Conservation (phyloP, 805 yeast genomes). For the Schwanniomyces polymorphus region DNA sequence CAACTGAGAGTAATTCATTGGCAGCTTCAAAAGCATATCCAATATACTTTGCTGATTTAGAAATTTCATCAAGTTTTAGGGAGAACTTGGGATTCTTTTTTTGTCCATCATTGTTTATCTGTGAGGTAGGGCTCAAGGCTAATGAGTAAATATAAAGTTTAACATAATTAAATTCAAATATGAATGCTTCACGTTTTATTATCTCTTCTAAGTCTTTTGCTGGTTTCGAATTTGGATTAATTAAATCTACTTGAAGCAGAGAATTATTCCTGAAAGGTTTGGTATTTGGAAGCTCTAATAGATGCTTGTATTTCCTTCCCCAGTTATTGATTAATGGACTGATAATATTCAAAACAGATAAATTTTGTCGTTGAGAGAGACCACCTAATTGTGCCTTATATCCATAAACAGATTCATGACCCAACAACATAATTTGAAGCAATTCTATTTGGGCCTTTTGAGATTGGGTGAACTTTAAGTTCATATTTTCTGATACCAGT, state of each 20-base stretch:
- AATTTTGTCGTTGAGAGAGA: constrained; percentile 59
- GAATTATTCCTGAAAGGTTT: constrained; percentile 31
- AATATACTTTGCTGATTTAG: constrained; percentile 73
- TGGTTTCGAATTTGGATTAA: constrained; percentile 32
- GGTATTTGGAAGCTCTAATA: constrained; percentile 51
- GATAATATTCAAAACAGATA: constrained; percentile 69
- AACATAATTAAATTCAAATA: constrained; percentile 83
- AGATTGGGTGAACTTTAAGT: constrained; percentile 52
- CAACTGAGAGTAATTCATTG: constrained; percentile 69
- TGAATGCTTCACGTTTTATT: constrained; percentile 67
- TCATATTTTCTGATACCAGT: constrained; percentile 21
- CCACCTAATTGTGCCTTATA: constrained; percentile 54
- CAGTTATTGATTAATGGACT: constrained; percentile 79
- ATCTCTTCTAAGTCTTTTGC: constrained; percentile 37
- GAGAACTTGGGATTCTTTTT: constrained; percentile 17
- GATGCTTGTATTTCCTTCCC: constrained; percentile 61
- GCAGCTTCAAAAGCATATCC: constrained; percentile 84
- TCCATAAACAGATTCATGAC: constrained; percentile 81
- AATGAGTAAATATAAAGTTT: constrained; percentile 81
- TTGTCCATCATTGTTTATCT: constrained; percentile 13
- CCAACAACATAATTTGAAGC: constrained; percentile 73
- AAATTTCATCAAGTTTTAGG: constrained; percentile 65
- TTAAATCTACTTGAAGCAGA: constrained; percentile 19
- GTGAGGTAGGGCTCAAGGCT: constrained; percentile 55
- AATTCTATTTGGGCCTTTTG: constrained; percentile 82